Evolutionary conservation across 2,329 filamentous ascomycete genomes (phyloP), one percentile per base, ranked within the genome.

Genomic region (Aspergillus sp.): DNA sequence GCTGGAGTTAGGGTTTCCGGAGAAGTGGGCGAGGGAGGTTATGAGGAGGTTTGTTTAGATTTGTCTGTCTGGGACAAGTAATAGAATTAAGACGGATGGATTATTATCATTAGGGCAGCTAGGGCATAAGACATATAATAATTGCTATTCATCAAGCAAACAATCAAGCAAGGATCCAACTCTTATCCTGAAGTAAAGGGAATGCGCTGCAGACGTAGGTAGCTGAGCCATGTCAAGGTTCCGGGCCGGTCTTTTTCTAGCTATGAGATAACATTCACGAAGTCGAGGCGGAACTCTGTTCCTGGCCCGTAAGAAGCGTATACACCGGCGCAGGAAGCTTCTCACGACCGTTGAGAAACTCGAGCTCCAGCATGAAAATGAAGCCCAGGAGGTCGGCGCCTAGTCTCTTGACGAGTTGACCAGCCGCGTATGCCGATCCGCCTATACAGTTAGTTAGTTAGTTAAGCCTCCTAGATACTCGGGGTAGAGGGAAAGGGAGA

Each of bases 361-460:
- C 85, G 54, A 98, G 85, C 71, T 97, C 91, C 66, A 97, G 86
- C 61, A 98, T 87, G 76, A 98, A 98, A 53, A 96, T 74, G 72
- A 87, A 97, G 58, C 88, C 91, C 49, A 95, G 71, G 41, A 97
- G 76, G n/a, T 81, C 76, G 55, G 90, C 93, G 57, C 89, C 88
- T 55, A 94, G 81, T 70, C 94, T 82, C 67, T 83, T 78, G 59
- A 97, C 87, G 49, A 98, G 84, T 52, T 87, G 80, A 53, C 87
- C 89, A 19, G 89, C 91, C 50, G 91, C 93, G 54, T 81, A 81
- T 47, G 93, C 93, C 55, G 89, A 95, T 59, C 93, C 93, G 71
- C 91, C 91, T 95, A 41, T n/a, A 46, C 32, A 44, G 42, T 46
- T 29, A 52, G 49, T 19, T 19, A 19, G 19, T 19, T 19, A 19